Evolutionary conservation across 2,329 filamentous ascomycete species (phyloP), one percentile per base, ranked within the genome.

Genomic region (Calycina herbarum): DNA sequence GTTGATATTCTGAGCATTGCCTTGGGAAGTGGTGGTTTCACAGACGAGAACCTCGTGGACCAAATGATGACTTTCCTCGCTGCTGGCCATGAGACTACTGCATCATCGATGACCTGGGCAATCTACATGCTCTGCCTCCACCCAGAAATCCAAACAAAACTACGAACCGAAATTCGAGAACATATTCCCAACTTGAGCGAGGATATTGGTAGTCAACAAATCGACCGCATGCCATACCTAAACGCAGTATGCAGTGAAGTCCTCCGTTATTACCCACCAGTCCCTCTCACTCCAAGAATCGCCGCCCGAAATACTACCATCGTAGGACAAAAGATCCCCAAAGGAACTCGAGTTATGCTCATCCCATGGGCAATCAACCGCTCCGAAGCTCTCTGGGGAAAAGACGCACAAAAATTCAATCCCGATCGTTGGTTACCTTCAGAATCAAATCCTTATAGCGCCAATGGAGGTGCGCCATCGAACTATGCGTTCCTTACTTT

Each of bases 401-500:
- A 82, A 0, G 90, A 94, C 71, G 92, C 92, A 0, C 78, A 79
- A 35, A 80, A 85, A 58, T 97, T 97, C 82, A 86, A 91, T 63
- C 93, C 93, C 0, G 92, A 93, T 48, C 82, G 92, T 15, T 94
- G 91, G 91, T 82, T 89, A 74, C 79, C 76, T n/a, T 76, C 77
- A 38, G 81, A 73, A 8, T 48, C 56, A 1, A 72, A 74, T 8
- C 69, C 68, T 5, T 67, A 70, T n/a, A 81, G 48, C 27, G 64
- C 64, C 3, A 66, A 60, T 45, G 92, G 92, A 5, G 90, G 91
- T 10, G 89, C 91, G 1, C 81, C 83, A 11, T 91, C 84, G 70
- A 95, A 94, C 77, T 96, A 90, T 75, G 85, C 89, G 0, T 89
- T 90, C 73, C 76, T 94, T 78, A 94, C 92, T 0, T 97, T 97